A percentile compares a stretch with the other conserved stretches of the same genome.
These are phyloP conservation scores for Trichosporon coremiiforme DNA, from an alignment of 1,284 basidiomycete species.

Conservation along the genomic window DNA sequence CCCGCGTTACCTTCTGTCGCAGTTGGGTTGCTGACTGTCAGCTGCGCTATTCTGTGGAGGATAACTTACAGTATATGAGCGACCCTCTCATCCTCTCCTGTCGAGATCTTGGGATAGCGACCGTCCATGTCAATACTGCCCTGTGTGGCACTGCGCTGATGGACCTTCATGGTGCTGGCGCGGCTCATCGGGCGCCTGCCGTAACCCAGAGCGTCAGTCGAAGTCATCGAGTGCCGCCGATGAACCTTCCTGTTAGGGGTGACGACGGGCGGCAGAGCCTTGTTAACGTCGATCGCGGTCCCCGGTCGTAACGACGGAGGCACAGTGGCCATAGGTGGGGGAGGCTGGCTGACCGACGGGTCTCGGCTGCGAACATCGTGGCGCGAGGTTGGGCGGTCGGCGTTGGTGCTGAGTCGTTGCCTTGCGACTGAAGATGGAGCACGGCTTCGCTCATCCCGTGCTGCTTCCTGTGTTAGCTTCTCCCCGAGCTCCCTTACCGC, in stretches of 20 bases:
- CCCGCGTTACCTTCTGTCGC: neutral
- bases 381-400: neutral
- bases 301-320: neutral
- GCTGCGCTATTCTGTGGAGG: neutral
- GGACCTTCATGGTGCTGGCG: neutral
- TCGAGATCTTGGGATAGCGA: neutral
- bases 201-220: neutral
- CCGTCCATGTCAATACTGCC: neutral
- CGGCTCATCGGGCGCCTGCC: neutral
- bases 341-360: neutral
- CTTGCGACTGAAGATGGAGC: neutral
- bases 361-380: neutral
- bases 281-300: neutral
- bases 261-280: neutral
- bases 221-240: neutral
- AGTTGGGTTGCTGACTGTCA: neutral
- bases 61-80: neutral
- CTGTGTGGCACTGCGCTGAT: conserved; percentile 1
- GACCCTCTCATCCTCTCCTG: neutral
- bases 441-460: neutral
- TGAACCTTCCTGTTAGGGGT: neutral
- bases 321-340: neutral
- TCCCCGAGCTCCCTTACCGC: neutral
- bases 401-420: neutral
- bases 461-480: neutral